Base-by-base conservation (phyloP, 345 rosid species). In the Citrus unshiu region DNA sequence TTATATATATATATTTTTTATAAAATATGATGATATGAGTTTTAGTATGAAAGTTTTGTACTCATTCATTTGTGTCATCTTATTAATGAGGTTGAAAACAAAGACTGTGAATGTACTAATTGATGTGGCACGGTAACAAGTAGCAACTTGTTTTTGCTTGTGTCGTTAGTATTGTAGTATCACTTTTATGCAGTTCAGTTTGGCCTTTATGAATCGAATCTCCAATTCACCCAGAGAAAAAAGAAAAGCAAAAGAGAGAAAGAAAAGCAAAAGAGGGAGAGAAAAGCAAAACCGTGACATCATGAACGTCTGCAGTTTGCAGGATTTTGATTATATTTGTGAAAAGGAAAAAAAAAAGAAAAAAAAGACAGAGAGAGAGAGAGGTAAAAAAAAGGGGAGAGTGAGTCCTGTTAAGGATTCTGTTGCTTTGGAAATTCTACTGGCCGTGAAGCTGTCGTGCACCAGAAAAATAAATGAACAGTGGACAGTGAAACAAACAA, bases 381-480 rank as follows among this genome's bases (percentile, higher is more conserved):
- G 1, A 46, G 51, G 5, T 9, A 12, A 46, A 46, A 46, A 46
- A 12, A 32, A 0, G 5, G 16, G 34, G 37, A 34, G 35, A 4
- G 12, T 6, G 49, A 30, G 37, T 4, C 1, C 61, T 65, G 35
- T n/a, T 71, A 1, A 25, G 40, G 78, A 68, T 70, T 76, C 72
- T 77, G 58, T 18, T 21, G 46, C n/a, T 4, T 30, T n/a, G 30
- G 14, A 35, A 77, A 30, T 73, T 70, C 66, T 43, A 68, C 74
- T 61, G 84, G 78, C 18, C 51, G 4, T 29, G 81, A 64, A 78
- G 72, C 73, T 56, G 73, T 69, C 35, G 30, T 37, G 79, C 72
- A 63, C 72, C 57, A 27, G 74, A 72, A 59, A 59, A n/a, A 49
- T 7, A 27, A 75, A 81, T 51, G 4, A 58, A 14, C 19, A 2